A percentile compares a stretch with the other conserved stretches of the same genome.
phyloP scores from a whole-genome alignment of 495 filamentous ascomycete species.

The Penicillium soppii region DNA sequence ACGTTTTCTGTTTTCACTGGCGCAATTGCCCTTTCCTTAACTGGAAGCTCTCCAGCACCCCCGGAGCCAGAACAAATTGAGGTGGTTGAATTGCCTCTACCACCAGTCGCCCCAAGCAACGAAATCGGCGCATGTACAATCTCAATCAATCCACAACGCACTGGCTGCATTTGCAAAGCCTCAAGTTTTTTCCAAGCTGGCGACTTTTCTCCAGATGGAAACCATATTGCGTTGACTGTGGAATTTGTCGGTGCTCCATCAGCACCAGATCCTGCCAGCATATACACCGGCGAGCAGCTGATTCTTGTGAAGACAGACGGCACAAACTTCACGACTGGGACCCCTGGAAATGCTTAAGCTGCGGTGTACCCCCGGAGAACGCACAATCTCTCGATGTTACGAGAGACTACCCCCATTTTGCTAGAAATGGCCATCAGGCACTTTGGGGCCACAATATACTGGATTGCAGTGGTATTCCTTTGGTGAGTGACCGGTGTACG shows the following conservation, averaged over 20 bases:
- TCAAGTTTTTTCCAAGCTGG: conserved; percentile 14
- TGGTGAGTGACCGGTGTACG: conserved; percentile 14
- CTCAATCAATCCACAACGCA: conserved; percentile 13
- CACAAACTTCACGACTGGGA: conserved; percentile 18
- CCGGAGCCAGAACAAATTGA: conserved; percentile 14
- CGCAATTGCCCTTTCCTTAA: too few species aligned
- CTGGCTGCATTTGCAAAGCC: conserved; percentile 15
- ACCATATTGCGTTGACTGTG: conserved; percentile 17
- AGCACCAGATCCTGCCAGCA: conserved; percentile 15
- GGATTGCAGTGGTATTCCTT: conserved; percentile 10
- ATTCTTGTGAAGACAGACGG: conserved; percentile 18
- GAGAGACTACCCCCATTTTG: conserved; percentile 19
- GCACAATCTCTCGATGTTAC: conserved; percentile 1
- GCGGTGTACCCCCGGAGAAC: conserved; percentile 14
- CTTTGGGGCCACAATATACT: conserved; percentile 20
- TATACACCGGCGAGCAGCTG: conserved; percentile 22
- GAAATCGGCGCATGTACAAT: conserved; percentile 13
- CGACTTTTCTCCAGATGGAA: conserved; percentile 20
- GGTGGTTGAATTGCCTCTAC: conserved; percentile 19
- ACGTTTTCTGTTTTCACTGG: too few species aligned
- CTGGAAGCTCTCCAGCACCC: too few species aligned
- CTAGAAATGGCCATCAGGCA: conserved; percentile 11
- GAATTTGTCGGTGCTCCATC: conserved; percentile 22
- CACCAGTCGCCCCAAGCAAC: conserved; percentile 14
- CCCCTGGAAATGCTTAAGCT: conserved; percentile 24